These are phyloP conservation scores for Epichloe typhina DNA, from an alignment of 2,329 filamentous ascomycete genomes.

Conservation along the genomic window DNA sequence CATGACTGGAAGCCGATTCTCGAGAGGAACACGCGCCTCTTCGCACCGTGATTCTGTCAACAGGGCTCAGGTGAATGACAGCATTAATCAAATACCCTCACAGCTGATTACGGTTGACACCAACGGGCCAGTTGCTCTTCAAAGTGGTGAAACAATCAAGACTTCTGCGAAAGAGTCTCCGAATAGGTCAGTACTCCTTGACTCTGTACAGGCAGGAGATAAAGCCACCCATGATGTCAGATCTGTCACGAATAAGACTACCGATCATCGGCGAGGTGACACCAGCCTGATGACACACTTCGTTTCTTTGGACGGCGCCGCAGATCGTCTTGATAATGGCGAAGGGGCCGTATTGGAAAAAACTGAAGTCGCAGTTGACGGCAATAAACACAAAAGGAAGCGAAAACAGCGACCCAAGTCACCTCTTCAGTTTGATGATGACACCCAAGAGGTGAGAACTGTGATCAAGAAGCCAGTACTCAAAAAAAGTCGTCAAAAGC, in stretches of 20 bases:
- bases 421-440: slow-evolving; percentile 20
- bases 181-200: not conserved
- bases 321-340: not conserved
- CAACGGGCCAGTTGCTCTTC: not conserved
- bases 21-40: slow-evolving; percentile 3
- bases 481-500: not conserved
- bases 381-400: slow-evolving; percentile 9
- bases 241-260: not conserved
- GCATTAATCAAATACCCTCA: not conserved
- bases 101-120: not conserved
- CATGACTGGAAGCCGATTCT: slow-evolving; percentile 3
- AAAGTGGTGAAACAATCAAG: not conserved
- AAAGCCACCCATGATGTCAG: not conserved
- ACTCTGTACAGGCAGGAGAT: not conserved
- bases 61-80: not conserved
- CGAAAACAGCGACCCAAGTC: slow-evolving; percentile 22
- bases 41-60: not conserved
- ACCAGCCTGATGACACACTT: not conserved
- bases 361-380: not conserved
- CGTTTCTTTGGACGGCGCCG: not conserved
- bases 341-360: not conserved
- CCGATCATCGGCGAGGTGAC: not conserved
- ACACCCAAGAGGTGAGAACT: slow-evolving; percentile 14
- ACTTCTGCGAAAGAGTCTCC: not conserved
- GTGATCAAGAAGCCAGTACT: slow-evolving; percentile 1